A percentile compares a stretch with the other conserved stretches of the same genome.
Conservation (phyloP, 139 green algal species). For the Mesostigma viride region DNA sequence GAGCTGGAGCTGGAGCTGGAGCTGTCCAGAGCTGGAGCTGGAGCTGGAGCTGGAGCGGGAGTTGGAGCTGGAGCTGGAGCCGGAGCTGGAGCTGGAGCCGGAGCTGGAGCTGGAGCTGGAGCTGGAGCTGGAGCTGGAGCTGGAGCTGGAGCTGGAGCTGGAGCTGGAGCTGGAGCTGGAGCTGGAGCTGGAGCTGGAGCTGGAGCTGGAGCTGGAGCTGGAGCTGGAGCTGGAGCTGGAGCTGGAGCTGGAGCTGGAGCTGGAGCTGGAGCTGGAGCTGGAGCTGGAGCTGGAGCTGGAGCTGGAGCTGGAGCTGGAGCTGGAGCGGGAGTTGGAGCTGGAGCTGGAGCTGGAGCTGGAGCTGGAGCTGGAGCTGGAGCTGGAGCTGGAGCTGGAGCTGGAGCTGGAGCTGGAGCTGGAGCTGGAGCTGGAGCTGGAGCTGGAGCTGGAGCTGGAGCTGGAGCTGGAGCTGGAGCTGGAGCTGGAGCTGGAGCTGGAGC, state of each 20-base stretch:
- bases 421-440: neutral
- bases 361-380: constrained; percentile 8
- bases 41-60: constrained; percentile 3
- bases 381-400: constrained; percentile 12
- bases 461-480: constrained; percentile 11
- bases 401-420: constrained; percentile 4
- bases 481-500: constrained; percentile 6
- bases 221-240: neutral
- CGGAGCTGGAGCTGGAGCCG: too few relatives aligned
- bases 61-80: too few relatives aligned
- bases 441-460: neutral
- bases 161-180: neutral
- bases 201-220: neutral
- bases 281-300: constrained; percentile 13
- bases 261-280: constrained; percentile 15
- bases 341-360: constrained; percentile 5
- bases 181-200: neutral
- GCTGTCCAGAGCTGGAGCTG: neutral
- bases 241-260: constrained; percentile 12
- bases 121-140: constrained; percentile 11
- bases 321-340: constrained; percentile 10
- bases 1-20: too few relatives aligned
- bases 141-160: constrained; percentile 13
- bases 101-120: neutral
- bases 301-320: constrained; percentile 12